Evolutionary conservation across 345 rosid species (phyloP).

Genomic region (Boechera retrofracta): DNA sequence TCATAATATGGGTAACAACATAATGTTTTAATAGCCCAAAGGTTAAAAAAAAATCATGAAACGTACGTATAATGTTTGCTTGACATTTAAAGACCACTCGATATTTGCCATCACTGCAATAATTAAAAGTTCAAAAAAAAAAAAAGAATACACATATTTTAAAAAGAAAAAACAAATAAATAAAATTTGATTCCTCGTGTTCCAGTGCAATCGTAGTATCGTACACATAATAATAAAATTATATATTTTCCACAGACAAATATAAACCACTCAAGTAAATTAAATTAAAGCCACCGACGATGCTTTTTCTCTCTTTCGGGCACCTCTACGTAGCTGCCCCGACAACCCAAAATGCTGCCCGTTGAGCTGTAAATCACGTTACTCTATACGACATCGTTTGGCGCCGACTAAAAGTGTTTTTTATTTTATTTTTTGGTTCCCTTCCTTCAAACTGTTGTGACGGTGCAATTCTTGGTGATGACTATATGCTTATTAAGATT

Average conservation of each 20-base stretch:
- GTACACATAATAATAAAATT: slow-evolving; percentile 20
- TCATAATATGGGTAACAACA: too few species aligned
- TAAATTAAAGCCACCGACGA: slow-evolving; percentile 39
- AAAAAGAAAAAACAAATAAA: slow-evolving; percentile 27
- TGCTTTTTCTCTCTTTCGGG: slow-evolving; percentile 26
- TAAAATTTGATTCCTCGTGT: slow-evolving; percentile 32
- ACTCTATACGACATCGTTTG: slow-evolving; percentile 30
- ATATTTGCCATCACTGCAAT: too few species aligned
- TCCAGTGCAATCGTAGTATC: background rate
- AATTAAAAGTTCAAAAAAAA: too few species aligned
- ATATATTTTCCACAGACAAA: slow-evolving; percentile 35
- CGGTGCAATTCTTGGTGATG: slow-evolving; percentile 78
- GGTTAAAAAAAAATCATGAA: too few species aligned
- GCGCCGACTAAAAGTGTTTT: background rate
- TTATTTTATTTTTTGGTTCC: too few species aligned
- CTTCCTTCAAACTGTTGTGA: slow-evolving; percentile 43
- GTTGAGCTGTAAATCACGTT: slow-evolving; percentile 56
- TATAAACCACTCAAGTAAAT: slow-evolving; percentile 39
- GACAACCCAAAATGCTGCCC: slow-evolving; percentile 54
- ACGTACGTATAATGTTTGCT: too few species aligned
- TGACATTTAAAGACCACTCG: too few species aligned
- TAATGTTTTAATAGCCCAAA: too few species aligned
- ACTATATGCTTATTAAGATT: slow-evolving; percentile 65
- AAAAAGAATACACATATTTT: background rate
- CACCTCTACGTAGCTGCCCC: slow-evolving; percentile 40